A percentile compares a stretch with the other conserved stretches of the same genome.
Evolutionary conservation across 2,329 filamentous ascomycete genomes (phyloP).

Genomic region (Fusarium robinianum): DNA sequence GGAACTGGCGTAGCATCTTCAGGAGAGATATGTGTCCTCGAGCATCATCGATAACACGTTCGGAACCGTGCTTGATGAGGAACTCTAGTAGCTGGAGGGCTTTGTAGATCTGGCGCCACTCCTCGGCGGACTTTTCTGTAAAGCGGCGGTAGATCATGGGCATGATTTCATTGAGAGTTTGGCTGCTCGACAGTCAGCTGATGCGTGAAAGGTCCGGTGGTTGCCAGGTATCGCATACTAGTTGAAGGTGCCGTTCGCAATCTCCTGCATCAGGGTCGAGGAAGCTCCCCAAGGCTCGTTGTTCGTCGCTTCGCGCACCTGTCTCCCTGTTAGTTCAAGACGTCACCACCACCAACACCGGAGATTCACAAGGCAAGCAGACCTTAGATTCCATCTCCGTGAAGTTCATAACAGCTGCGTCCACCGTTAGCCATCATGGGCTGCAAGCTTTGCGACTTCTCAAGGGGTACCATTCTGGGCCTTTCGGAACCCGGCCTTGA

Average conservation of each 20-base stretch:
- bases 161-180: slow-evolving; percentile 99
- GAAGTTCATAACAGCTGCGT: slow-evolving; percentile 93
- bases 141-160: slow-evolving; percentile 99
- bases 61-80: slow-evolving; percentile 96
- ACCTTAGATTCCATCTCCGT: slow-evolving; percentile 87
- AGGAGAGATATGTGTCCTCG: slow-evolving; percentile 91
- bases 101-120: slow-evolving; percentile 99
- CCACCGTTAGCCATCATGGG: slow-evolving; percentile 37
- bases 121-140: slow-evolving; percentile 96
- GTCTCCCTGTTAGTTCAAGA: slow-evolving; percentile 21
- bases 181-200: slow-evolving; percentile 57
- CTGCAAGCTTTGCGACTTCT: slow-evolving; percentile 12
- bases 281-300: slow-evolving; percentile 96
- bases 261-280: slow-evolving; percentile 91
- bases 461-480: slow-evolving; percentile 82
- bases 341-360: slow-evolving; percentile 7
- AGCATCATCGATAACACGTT: slow-evolving; percentile 96
- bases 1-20: slow-evolving; percentile 98
- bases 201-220: slow-evolving; percentile 23
- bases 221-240: slow-evolving; percentile 73
- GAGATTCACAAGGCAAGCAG: slow-evolving; percentile 26
- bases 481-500: slow-evolving; percentile 94
- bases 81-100: slow-evolving; percentile 95
- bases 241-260: slow-evolving; percentile 96
- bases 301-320: slow-evolving; percentile 98